These are phyloP conservation scores for Tuber borchii DNA, from an alignment of 495 filamentous ascomycete species.

Conservation along the genomic window DNA sequence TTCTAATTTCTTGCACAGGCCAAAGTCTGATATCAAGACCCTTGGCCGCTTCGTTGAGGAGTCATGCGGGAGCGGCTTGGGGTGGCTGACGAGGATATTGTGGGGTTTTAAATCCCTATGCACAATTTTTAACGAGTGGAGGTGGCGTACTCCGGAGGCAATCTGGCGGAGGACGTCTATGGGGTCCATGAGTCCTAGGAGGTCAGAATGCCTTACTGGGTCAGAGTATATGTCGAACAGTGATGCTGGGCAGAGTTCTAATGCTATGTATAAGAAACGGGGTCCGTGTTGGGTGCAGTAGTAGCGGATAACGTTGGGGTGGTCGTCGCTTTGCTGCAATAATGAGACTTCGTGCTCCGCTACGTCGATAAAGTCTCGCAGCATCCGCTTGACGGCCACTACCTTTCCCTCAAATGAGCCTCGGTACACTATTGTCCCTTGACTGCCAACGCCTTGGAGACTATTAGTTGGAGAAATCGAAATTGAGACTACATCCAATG, in stretches of 20 bases:
- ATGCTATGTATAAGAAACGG: conserved; percentile 91
- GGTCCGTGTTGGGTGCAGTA: conserved; percentile 80
- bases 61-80: conserved; percentile 44
- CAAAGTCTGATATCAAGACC: conserved; percentile 92
- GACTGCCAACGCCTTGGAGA: conserved; percentile 54
- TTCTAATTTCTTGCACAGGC: conserved; percentile 95
- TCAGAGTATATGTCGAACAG: conserved; percentile 80
- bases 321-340: conserved; percentile 86
- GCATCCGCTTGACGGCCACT: conserved; percentile 94
- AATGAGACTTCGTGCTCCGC: conserved; percentile 88
- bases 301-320: conserved; percentile 93
- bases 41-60: conserved; percentile 58
- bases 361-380: conserved; percentile 89
- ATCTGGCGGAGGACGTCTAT: conserved; percentile 74
- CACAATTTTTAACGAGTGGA: conserved; percentile 88
- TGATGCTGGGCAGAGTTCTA: conserved; percentile 92
- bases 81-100: conserved; percentile 74
- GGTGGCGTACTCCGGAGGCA: conserved; percentile 73
- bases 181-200: conserved; percentile 52
- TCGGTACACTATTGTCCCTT: conserved; percentile 77
- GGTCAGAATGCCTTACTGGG: conserved; percentile 54
- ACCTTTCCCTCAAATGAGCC: conserved; percentile 84
- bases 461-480: conserved; percentile 15
- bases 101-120: conserved; percentile 96
- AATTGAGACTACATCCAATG: background rate